Evolutionary conservation across 1,284 basidiomycete genomes (phyloP).

Genomic region (Mycena citricolor): DNA sequence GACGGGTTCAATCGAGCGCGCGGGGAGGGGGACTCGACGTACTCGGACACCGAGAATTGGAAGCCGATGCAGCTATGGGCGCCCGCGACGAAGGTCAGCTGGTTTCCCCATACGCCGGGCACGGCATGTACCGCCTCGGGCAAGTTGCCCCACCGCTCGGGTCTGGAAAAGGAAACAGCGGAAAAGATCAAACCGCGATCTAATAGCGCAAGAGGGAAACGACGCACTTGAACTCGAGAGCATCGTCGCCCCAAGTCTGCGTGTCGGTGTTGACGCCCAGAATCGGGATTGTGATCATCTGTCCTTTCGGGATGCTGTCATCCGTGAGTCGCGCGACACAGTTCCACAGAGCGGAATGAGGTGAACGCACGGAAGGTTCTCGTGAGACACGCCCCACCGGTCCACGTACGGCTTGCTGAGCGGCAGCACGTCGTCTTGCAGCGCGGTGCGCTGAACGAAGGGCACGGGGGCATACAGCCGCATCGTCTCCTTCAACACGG

Average conservation of each 20-base stretch:
- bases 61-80: slow-evolving; percentile 8
- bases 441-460: slow-evolving; percentile 1
- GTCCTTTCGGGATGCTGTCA: slow-evolving; percentile 3
- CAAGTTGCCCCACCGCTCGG: slow-evolving; percentile 46
- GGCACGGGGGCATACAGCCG: not conserved
- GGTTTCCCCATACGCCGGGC: slow-evolving; percentile 4
- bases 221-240: slow-evolving; percentile 1
- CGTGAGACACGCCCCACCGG: not conserved
- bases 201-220: not conserved
- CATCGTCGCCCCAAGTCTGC: slow-evolving; percentile 2
- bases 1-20: too few relatives aligned
- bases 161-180: not conserved
- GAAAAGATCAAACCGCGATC: not conserved
- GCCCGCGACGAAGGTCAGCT: slow-evolving; percentile 2
- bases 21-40: not conserved
- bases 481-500: too few relatives aligned
- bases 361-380: not conserved
- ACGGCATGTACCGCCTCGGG: slow-evolving; percentile 39
- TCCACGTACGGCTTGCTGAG: slow-evolving; percentile 4
- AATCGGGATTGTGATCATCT: not conserved
- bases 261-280: not conserved
- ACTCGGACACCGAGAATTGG: slow-evolving; percentile 5
- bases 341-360: not conserved
- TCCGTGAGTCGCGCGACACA: too few relatives aligned
- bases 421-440: slow-evolving; percentile 3